These are phyloP conservation scores for Nakataea oryzae DNA, from an alignment of 2,329 filamentous ascomycete species.

Conservation along the genomic window DNA sequence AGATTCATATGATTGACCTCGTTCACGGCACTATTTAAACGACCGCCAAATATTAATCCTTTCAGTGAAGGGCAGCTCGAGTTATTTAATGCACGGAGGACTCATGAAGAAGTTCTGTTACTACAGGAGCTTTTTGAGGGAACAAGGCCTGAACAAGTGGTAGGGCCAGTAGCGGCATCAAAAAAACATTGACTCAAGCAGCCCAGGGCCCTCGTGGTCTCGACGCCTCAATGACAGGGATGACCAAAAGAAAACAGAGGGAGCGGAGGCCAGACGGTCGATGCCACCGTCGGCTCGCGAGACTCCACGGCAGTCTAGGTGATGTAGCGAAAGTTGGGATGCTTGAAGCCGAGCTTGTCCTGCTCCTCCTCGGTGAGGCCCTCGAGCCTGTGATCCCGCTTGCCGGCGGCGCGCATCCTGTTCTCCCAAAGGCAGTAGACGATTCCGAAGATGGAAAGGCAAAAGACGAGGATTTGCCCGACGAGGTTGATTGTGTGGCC, in stretches of 20 bases:
- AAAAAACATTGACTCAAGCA: too few species aligned
- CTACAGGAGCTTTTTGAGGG: too few species aligned
- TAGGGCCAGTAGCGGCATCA: too few species aligned
- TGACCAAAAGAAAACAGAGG: neutral
- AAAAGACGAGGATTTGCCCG: constrained; percentile 32
- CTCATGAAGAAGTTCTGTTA: too few species aligned
- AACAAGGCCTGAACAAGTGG: too few species aligned
- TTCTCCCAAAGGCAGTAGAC: constrained; percentile 45
- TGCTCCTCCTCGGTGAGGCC: constrained; percentile 36
- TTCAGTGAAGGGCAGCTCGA: too few species aligned
- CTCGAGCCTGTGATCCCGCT: constrained; percentile 34
- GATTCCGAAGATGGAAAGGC: constrained; percentile 36
- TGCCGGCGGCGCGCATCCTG: constrained; percentile 32
- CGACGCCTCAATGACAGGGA: too few species aligned
- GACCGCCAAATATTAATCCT: too few species aligned
- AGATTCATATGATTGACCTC: too few species aligned
- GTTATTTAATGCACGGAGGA: too few species aligned
- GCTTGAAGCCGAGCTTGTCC: constrained; percentile 36
- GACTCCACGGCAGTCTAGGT: constrained; percentile 16
- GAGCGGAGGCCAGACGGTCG: neutral
- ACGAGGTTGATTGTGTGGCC: constrained; percentile 47
- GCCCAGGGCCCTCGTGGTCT: too few species aligned
- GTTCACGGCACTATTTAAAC: too few species aligned
- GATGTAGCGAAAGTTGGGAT: constrained; percentile 47
- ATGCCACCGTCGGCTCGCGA: neutral